Evolutionary conservation across 495 filamentous ascomycete genomes (phyloP).

Genomic region (Podospora pseudoanserina): DNA sequence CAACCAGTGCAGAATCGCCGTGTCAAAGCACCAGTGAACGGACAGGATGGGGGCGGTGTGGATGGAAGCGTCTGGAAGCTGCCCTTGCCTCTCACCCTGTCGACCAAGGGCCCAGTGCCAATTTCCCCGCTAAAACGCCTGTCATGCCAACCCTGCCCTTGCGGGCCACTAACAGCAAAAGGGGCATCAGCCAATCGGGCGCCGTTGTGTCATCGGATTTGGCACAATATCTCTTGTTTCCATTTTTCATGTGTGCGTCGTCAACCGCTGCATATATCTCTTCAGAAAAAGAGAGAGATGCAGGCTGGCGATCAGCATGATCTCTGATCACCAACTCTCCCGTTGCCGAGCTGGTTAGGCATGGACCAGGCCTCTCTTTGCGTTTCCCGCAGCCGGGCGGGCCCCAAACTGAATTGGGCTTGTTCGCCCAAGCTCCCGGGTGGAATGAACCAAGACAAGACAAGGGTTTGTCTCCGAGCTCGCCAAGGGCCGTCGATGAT

Average conservation of each 20-base stretch:
- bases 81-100: not conserved
- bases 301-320: conserved; percentile 4
- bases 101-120: conserved; percentile 1
- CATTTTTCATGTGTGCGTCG: not conserved
- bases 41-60: not conserved
- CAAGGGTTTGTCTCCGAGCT: not conserved
- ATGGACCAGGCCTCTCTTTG: not conserved
- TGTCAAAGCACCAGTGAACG: conserved; percentile 6
- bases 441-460: not conserved
- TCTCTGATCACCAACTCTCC: not conserved
- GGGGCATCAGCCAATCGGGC: conserved; percentile 1
- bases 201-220: not conserved
- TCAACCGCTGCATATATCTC: not conserved
- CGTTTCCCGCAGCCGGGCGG: conserved; percentile 1
- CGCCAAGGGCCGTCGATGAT: conserved; percentile 1
- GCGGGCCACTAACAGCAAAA: not conserved
- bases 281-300: not conserved
- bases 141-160: conserved; percentile 7
- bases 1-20: conserved; percentile 13
- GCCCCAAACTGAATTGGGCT: not conserved
- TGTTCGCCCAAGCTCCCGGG: conserved; percentile 9
- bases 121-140: conserved; percentile 7
- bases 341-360: not conserved
- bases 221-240: conserved; percentile 1
- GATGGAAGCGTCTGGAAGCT: conserved; percentile 20